phyloP scores from a whole-genome alignment of 2,329 filamentous ascomycete species.

The Fusarium floridanum region DNA sequence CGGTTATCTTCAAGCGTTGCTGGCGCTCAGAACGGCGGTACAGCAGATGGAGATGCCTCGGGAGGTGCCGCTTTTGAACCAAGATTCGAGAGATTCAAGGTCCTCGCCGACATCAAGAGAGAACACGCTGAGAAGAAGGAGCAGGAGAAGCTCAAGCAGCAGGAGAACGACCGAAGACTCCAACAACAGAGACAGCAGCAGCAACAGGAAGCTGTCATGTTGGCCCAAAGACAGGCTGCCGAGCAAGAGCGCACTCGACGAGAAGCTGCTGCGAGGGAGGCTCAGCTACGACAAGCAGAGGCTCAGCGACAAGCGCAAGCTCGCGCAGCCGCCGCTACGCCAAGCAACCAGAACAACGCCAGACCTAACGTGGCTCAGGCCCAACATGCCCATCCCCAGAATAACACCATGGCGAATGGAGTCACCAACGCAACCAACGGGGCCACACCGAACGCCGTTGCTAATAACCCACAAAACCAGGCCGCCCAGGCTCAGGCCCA shows the following conservation, averaged over 20 bases:
- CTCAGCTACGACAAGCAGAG: conserved; percentile 53
- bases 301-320: conserved; percentile 53
- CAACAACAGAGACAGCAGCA: conserved; percentile 60
- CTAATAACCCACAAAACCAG: conserved; percentile 54
- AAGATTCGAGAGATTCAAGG: conserved; percentile 91
- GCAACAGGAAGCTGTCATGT: conserved; percentile 58
- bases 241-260: conserved; percentile 58
- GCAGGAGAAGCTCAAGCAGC: conserved; percentile 78
- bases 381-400: conserved; percentile 54
- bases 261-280: conserved; percentile 52
- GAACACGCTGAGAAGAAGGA: conserved; percentile 83
- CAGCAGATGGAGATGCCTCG: conserved; percentile 79
- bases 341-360: conserved; percentile 46
- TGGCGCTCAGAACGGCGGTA: conserved; percentile 67
- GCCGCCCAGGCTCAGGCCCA: conserved; percentile 28
- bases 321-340: conserved; percentile 46
- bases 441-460: conserved; percentile 53
- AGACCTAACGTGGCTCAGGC: conserved; percentile 46
- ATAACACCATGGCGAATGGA: conserved; percentile 52
- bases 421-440: conserved; percentile 57
- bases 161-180: conserved; percentile 69
- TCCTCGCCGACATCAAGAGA: conserved; percentile 85
- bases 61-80: conserved; percentile 82
- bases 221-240: conserved; percentile 58
- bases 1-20: conserved; percentile 74